phyloP scores from a whole-genome alignment of 495 filamentous ascomycete species.

The Tuber melanosporum region DNA sequence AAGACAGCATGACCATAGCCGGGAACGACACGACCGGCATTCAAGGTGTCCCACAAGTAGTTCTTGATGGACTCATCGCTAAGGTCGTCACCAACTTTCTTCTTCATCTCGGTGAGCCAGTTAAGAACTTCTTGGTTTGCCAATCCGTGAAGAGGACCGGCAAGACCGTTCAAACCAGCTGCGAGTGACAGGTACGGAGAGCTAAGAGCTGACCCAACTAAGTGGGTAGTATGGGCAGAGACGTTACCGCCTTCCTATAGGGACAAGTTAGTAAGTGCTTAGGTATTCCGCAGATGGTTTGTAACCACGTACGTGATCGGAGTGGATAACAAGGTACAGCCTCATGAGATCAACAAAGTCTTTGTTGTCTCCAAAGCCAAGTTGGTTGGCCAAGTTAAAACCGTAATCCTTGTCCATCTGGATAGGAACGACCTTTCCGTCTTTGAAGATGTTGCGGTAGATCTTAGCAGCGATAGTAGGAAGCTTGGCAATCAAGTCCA shows the following conservation, averaged over 20 bases:
- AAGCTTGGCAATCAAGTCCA: slow-evolving; percentile 99
- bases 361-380: slow-evolving; percentile 88
- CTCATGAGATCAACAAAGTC: slow-evolving; percentile 98
- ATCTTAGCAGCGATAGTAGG: slow-evolving; percentile 95
- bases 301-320: slow-evolving; percentile 59
- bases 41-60: slow-evolving; percentile 96
- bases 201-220: slow-evolving; percentile 93
- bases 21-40: slow-evolving; percentile 88
- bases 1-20: slow-evolving; percentile 98
- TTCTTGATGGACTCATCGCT: slow-evolving; percentile 92
- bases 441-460: slow-evolving; percentile 99
- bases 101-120: slow-evolving; percentile 99
- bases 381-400: slow-evolving; percentile 98
- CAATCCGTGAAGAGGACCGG: slow-evolving; percentile 95
- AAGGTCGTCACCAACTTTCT: slow-evolving; percentile 82
- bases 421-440: slow-evolving; percentile 90
- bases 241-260: slow-evolving; percentile 85
- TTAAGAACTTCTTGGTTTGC: slow-evolving; percentile 99
- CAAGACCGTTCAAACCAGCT: slow-evolving; percentile 94
- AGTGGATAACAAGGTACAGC: slow-evolving; percentile 98
- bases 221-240: slow-evolving; percentile 93
- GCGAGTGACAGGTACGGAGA: slow-evolving; percentile 94
- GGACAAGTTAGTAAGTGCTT: slow-evolving; percentile 23
- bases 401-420: slow-evolving; percentile 98
- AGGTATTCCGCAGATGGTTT: neutral